Base-by-base conservation (phyloP, 805 yeast species). In the Candida qinlingensis region DNA sequence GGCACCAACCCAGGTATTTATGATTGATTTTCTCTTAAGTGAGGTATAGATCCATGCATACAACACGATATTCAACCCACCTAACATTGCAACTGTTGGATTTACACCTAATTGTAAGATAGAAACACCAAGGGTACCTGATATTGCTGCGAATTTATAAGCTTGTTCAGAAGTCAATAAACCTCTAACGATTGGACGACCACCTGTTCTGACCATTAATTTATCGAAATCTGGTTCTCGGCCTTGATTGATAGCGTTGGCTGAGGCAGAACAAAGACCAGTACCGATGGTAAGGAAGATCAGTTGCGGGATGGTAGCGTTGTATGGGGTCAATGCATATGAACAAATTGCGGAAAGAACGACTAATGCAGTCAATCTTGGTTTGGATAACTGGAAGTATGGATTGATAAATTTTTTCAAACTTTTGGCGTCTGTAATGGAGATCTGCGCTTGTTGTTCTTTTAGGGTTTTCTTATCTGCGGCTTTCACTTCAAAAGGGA, bases 1-100 rank as follows among this genome's bases (percentile, higher is more conserved):
- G 0, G 99, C 99, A 19, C 99, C 99, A 3, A 94, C 94, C 99
- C 99, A 94, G 0, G 99, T 94, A 66, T 94, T 94, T 38, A 87
- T 64, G 45, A 94, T 92, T 27, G 87, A 83, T 51, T 75, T 79
- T 48, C 99, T 76, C 63, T 94, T 94, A 64, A 94, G 69, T 0
- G 97, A 85, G 0, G 99, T 94, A 69, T 94, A 94, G 0, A 85
- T 67, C 86, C 98, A 91, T 0, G 95, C 82, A 61, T 94, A 94
- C 9, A 94, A 74, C 1, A 78, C 80, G 44, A 94, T 88, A 64
- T 94, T 94, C 6, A 80, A 61, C 1, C 80, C 76, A 3, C 97
- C 98, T n/a, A 94, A 72, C 1, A 73, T 60, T 0, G 97, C 87
- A 1, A 94, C 98, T 0, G 83, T 78, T 4, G 92, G 81, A 60